Evolutionary conservation across 371 early-diverging fungal species (phyloP).

Genomic region (Mortierella polycephala): DNA sequence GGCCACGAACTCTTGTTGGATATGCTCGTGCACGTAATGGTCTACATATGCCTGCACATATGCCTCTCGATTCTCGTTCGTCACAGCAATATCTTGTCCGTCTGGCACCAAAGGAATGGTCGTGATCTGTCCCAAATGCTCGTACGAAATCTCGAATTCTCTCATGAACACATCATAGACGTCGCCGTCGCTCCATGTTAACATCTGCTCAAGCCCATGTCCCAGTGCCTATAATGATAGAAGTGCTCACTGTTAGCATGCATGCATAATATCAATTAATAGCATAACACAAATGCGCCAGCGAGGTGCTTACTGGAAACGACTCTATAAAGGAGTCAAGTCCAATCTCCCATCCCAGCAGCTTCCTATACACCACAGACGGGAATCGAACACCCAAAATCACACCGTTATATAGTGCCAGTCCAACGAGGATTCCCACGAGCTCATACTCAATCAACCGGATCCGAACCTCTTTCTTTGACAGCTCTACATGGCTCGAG

Average conservation of each 20-base stretch:
- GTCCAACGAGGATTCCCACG: conserved; percentile 87
- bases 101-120: conserved; percentile 75
- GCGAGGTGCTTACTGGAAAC: conserved; percentile 60
- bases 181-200: conserved; percentile 73
- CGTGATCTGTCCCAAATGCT: conserved; percentile 76
- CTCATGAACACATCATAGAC: conserved; percentile 88
- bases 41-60: conserved; percentile 80
- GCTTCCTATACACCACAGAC: conserved; percentile 89
- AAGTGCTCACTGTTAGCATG: neutral
- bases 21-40: conserved; percentile 67
- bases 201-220: conserved; percentile 82
- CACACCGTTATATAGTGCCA: conserved; percentile 93
- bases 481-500: conserved; percentile 28
- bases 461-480: conserved; percentile 48
- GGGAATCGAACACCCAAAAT: conserved; percentile 93
- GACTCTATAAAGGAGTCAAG: conserved; percentile 67
- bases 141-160: conserved; percentile 83
- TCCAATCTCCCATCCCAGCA: conserved; percentile 62
- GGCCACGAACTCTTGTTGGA: conserved; percentile 85
- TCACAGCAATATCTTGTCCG: conserved; percentile 80
- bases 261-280: neutral
- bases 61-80: conserved; percentile 71
- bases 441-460: conserved; percentile 82
- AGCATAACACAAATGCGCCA: neutral
- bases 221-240: conserved; percentile 67